phyloP scores from a whole-genome alignment of 768 basidiomycete species.

The Cantharellus anzutake region DNA sequence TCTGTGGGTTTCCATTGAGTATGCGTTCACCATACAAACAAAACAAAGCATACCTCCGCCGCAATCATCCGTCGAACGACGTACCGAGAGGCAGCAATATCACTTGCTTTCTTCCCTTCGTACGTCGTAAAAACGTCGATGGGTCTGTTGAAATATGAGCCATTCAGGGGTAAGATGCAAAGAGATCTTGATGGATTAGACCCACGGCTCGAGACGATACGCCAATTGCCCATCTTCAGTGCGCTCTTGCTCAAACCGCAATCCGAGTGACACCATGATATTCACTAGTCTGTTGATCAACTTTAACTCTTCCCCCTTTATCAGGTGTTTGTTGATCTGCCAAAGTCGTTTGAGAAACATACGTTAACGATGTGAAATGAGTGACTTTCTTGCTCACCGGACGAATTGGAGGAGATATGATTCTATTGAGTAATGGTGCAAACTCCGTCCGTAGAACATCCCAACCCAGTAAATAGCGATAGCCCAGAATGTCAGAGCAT shows the following conservation, averaged over 20 bases:
- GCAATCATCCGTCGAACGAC: constrained; percentile 85
- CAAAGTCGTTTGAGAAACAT: not conserved
- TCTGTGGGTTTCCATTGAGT: constrained; percentile 25
- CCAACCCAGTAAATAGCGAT: constrained; percentile 44
- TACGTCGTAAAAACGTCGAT: constrained; percentile 96
- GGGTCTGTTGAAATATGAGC: constrained; percentile 19
- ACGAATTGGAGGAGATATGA: constrained; percentile 82
- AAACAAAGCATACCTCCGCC: constrained; percentile 39
- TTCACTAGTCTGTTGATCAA: constrained; percentile 63
- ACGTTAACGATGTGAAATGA: not conserved
- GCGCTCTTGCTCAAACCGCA: constrained; percentile 78
- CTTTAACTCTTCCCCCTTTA: constrained; percentile 61
- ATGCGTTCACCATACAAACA: not conserved
- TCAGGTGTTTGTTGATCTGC: constrained; percentile 85
- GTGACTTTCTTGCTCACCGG: constrained; percentile 38
- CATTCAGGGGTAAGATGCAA: not conserved
- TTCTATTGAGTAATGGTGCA: constrained; percentile 76
- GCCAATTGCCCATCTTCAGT: constrained; percentile 79
- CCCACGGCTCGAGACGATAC: constrained; percentile 89
- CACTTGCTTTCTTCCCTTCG: constrained; percentile 78
- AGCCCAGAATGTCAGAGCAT: constrained; percentile 30
- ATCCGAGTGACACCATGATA: constrained; percentile 71
- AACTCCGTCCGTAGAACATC: constrained; percentile 64
- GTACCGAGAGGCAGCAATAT: constrained; percentile 75
- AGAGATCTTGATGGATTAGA: constrained; percentile 6